Evolutionary conservation across 2,329 filamentous ascomycete genomes (phyloP).

Genomic region (Arthroderma sp.): DNA sequence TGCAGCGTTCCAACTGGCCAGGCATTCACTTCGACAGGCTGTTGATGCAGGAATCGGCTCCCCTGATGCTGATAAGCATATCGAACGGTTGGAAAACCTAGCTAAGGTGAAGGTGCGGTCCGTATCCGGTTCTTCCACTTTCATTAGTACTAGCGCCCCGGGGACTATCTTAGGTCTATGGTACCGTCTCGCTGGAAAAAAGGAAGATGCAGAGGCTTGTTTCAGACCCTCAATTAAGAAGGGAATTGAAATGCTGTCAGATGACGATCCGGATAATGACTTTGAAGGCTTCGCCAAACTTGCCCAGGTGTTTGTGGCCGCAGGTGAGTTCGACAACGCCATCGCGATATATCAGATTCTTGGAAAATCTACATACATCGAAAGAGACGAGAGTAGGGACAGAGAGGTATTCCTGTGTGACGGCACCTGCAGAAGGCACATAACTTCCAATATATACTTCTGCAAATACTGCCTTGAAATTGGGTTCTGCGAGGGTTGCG

Average conservation of each 20-base stretch:
- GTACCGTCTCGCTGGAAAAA: constrained; percentile 6
- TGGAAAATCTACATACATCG: too few species aligned
- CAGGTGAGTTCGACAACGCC: too few species aligned
- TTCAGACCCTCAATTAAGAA: constrained; percentile 5
- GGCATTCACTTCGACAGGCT: constrained; percentile 3
- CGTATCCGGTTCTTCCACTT: not conserved
- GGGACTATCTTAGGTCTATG: constrained; percentile 6
- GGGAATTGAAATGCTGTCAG: constrained; percentile 5
- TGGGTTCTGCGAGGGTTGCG: constrained; percentile 8
- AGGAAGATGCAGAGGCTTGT: constrained; percentile 6
- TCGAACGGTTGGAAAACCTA: constrained; percentile 5
- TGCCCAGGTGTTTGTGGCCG: too few species aligned
- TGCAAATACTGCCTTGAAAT: constrained; percentile 8
- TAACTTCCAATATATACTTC: constrained; percentile 1
- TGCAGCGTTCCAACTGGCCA: constrained; percentile 4
- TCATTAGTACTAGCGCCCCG: not conserved
- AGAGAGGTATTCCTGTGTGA: not conserved
- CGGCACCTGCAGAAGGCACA: constrained; percentile 1
- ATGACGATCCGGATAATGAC: constrained; percentile 9
- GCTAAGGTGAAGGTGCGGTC: too few species aligned
- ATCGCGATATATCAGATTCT: too few species aligned
- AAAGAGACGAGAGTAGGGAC: not conserved
- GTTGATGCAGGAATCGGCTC: constrained; percentile 5
- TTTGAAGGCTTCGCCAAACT: not conserved
- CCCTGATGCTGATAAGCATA: constrained; percentile 1